A percentile compares a stretch with the other conserved stretches of the same genome.
Evolutionary conservation across 2,329 filamentous ascomycete species (phyloP).

Genomic region (Aspergillus sojae): DNA sequence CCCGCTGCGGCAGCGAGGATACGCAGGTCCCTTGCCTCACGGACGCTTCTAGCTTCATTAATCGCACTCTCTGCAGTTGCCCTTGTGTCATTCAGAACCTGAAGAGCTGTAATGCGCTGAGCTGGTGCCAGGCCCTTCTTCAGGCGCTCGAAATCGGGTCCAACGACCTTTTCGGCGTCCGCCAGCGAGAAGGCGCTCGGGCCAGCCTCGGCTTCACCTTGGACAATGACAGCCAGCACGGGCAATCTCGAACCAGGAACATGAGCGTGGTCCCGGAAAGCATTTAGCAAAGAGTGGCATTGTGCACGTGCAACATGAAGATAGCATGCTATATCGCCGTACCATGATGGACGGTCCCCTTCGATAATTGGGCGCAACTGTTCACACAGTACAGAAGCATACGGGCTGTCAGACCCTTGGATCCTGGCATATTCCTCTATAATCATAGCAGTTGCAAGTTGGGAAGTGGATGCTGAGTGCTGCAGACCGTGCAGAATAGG

Average conservation of each 20-base stretch:
- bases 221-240: constrained; percentile 82
- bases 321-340: constrained; percentile 87
- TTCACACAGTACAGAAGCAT: constrained; percentile 48
- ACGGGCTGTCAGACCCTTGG: constrained; percentile 35
- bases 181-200: constrained; percentile 87
- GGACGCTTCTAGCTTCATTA: constrained; percentile 75
- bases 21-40: constrained; percentile 79
- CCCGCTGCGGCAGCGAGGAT: constrained; percentile 85
- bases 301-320: constrained; percentile 88
- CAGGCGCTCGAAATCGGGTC: constrained; percentile 81
- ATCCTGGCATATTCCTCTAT: constrained; percentile 83
- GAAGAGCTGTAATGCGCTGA: constrained; percentile 79
- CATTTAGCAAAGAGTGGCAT: constrained; percentile 84
- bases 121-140: constrained; percentile 88
- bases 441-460: constrained; percentile 79
- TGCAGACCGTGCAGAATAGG: constrained; percentile 70
- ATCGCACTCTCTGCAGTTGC: constrained; percentile 72
- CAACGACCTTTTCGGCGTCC: constrained; percentile 85
- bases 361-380: constrained; percentile 77
- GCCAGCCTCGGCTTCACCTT: constrained; percentile 88
- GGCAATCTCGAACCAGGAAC: constrained; percentile 76
- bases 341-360: constrained; percentile 75
- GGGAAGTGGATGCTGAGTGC: constrained; percentile 80
- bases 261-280: constrained; percentile 89
- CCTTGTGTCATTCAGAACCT: constrained; percentile 77